A percentile compares a stretch with the other conserved stretches of the same genome.
Conservation (phyloP, 2,329 filamentous ascomycete genomes). For the Phialocephala subalpina region DNA sequence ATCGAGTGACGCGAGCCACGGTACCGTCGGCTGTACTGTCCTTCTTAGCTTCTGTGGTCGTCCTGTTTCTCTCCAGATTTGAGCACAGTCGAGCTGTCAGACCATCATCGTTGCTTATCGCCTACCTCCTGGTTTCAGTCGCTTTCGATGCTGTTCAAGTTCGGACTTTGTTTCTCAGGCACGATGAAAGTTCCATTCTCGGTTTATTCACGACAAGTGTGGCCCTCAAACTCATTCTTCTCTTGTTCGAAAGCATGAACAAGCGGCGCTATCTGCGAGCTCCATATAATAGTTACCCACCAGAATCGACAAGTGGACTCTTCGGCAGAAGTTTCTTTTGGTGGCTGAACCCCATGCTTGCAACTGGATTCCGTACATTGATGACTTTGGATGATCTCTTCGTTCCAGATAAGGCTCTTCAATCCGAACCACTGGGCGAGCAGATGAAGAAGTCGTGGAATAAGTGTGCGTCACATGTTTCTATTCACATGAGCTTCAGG, state of each 20-base stretch:
- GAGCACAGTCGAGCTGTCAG: constrained; percentile 29
- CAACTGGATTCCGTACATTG: constrained; percentile 41
- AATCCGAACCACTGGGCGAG: constrained; percentile 21
- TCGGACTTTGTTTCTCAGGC: constrained; percentile 36
- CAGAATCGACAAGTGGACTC: constrained; percentile 45
- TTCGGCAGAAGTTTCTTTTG: constrained; percentile 46
- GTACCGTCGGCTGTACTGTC: constrained; percentile 37
- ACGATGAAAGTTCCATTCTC: constrained; percentile 32
- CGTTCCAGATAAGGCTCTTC: constrained; percentile 28
- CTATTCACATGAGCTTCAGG: neutral
- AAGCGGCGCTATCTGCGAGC: constrained; percentile 31
- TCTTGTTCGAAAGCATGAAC: constrained; percentile 34
- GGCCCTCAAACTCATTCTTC: constrained; percentile 32
- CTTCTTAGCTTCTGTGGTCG: constrained; percentile 21
- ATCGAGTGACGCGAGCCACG: constrained; percentile 17
- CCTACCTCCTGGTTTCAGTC: constrained; percentile 30
- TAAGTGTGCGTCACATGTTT: constrained; percentile 20
- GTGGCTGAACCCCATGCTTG: constrained; percentile 48
- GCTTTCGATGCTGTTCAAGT: constrained; percentile 31
- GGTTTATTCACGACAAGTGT: constrained; percentile 30
- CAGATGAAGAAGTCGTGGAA: constrained; percentile 28
- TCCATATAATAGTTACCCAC: constrained; percentile 30
- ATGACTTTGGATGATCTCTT: constrained; percentile 44
- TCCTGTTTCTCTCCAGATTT: constrained; percentile 24
- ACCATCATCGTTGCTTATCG: constrained; percentile 27